A percentile compares a stretch with the other conserved stretches of the same genome.
Evolutionary conservation across 2,329 filamentous ascomycete species (phyloP).

Genomic region (Raffaelea albimanens): DNA sequence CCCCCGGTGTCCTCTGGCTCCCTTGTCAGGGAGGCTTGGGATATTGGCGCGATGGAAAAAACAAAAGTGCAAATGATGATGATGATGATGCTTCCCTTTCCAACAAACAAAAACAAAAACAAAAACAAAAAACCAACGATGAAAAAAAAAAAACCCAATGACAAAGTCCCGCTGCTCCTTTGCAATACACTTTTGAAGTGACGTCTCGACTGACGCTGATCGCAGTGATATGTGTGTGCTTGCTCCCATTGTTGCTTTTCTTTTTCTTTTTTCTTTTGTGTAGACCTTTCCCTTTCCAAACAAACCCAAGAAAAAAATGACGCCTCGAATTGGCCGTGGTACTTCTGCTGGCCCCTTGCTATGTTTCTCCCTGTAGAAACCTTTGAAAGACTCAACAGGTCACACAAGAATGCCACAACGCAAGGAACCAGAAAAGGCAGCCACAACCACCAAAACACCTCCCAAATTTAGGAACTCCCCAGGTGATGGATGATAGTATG

Average conservation of each 20-base stretch:
- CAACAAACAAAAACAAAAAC: background rate
- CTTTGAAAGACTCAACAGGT: too few species aligned
- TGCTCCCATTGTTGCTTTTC: background rate
- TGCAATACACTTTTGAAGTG: background rate
- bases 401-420: too few species aligned
- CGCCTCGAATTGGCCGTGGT: too few species aligned
- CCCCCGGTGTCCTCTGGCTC: background rate
- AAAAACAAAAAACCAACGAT: background rate
- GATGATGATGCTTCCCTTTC: background rate
- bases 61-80: background rate
- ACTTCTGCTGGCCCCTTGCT: too few species aligned
- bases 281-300: too few species aligned
- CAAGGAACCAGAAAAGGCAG: too few species aligned
- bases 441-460: too few species aligned
- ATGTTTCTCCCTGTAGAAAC: too few species aligned
- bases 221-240: background rate
- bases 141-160: background rate
- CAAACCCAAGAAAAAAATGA: too few species aligned
- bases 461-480: too few species aligned
- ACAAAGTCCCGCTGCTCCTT: background rate
- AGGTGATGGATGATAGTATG: too few species aligned
- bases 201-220: too few species aligned
- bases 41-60: background rate
- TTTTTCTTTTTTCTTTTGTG: background rate
- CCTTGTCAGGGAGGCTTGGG: background rate